A percentile compares a stretch with the other conserved stretches of the same genome.
Conservation (phyloP, 257 asterid species). For the Oldenlandia corymbosa region DNA sequence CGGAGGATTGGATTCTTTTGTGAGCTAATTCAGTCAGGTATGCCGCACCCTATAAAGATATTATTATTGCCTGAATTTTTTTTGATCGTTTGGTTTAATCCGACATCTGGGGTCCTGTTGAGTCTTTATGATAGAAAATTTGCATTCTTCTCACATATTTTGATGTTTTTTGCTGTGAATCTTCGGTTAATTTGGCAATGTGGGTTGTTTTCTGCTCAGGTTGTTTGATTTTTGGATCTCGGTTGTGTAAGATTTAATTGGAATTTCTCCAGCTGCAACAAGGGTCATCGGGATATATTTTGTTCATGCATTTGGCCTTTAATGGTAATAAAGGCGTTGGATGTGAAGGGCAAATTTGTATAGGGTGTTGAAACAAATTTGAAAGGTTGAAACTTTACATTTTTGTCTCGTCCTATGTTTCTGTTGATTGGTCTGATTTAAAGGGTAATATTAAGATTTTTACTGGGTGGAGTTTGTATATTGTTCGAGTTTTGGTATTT, state of each 20-base stretch:
- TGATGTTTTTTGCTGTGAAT: conserved; percentile 10
- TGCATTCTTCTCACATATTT: conserved; percentile 3
- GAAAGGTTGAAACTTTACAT: conserved; percentile 7
- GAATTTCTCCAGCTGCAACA: conserved; percentile 19
- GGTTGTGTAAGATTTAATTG: conserved; percentile 19
- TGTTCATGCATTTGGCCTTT: conserved; percentile 6
- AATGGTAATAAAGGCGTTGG: not conserved
- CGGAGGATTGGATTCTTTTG: conserved; percentile 2
- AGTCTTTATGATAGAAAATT: conserved; percentile 1
- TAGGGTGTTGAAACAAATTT: conserved; percentile 5
- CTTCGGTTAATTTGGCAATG: conserved; percentile 39
- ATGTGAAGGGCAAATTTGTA: conserved; percentile 1
- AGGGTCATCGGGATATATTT: conserved; percentile 9
- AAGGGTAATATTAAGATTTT: conserved; percentile 6
- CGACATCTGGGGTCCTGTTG: conserved; percentile 7
- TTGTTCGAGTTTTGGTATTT: conserved; percentile 17
- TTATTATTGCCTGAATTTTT: not conserved
- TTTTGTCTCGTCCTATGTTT: conserved; percentile 8
- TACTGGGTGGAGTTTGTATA: conserved; percentile 9
- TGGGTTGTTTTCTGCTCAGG: conserved; percentile 34
- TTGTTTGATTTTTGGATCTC: conserved; percentile 37
- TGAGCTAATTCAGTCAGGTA: not conserved
- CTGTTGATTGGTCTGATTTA: conserved; percentile 9
- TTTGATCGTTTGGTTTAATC: conserved; percentile 7
- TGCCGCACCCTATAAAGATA: not conserved